Evolutionary conservation across 352 stramenopile species (phyloP), one percentile per base, ranked within the genome.

Genomic region (Pythium phragmitis): DNA sequence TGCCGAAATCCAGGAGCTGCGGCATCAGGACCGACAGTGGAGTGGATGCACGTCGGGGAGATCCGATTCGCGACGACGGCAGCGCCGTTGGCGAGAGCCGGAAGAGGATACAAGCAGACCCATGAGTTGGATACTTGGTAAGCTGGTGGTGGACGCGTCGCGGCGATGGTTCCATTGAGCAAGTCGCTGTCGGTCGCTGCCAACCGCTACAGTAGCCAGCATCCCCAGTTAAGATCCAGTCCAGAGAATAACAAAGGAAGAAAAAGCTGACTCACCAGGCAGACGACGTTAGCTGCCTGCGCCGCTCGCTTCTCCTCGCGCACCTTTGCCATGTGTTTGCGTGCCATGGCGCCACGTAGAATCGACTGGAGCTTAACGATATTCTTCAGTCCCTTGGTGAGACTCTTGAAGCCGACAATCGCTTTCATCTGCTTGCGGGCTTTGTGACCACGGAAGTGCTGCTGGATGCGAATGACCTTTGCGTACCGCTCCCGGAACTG

Each of bases 321-420:
- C n/a, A 72, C 53, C 48, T 63, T 68, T 12, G 60, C 64, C 7
- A 81, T 57, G 26, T 56, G 63, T 41, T 76, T 83, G 5, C 76
- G 57, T 1, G 65, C 71, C 28, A 85, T 68, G 33, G 60, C 69
- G 1, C 73, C 79, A 9, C 79, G 63, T 16, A 88, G 23, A n/a
- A 88, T 77, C 7, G 79, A 79, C 54, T 88, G 79, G 9, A 88
- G 36, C 48, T 81, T 79, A 34, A 86, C 63, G 16, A 74, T 72
- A 45, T 79, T 80, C 13, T 63, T 57, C 6, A 71, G 37, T 12
- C 67, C 65, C 33, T 79, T 70, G 43, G 49, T 43, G 12, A 73
- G 23, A 28, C 75, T 68, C 21, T 50, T 52, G 34, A 75, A 52
- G 2, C 60, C 36, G 11, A 52, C 33, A 19, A 61, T 49, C 26